A percentile compares a stretch with the other conserved stretches of the same genome.
Evolutionary conservation across 257 asterid genomes (phyloP).

Genomic region (Anisodus tanguticus): DNA sequence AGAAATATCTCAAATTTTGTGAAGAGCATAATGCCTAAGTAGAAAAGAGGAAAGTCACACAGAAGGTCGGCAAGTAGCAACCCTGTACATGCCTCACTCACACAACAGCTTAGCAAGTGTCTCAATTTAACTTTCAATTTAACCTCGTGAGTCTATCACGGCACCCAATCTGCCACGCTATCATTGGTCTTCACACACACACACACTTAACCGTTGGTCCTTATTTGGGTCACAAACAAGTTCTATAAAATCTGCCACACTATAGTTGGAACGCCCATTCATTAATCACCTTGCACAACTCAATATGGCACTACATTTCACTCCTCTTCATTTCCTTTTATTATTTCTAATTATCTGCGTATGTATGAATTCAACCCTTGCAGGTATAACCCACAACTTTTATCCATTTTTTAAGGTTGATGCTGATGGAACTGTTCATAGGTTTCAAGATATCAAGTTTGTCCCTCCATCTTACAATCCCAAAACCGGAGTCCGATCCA

Average conservation of each 20-base stretch:
- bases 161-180: not conserved
- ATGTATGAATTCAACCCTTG: not conserved
- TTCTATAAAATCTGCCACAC: not conserved
- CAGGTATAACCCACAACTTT: not conserved
- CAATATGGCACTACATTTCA: not conserved
- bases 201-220: not conserved
- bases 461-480: conserved; percentile 61
- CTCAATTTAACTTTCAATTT: not conserved
- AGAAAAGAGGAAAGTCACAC: not conserved
- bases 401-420: conserved; percentile 16
- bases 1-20: not conserved
- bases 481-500: conserved; percentile 50
- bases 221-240: not conserved
- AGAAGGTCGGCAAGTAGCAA: not conserved
- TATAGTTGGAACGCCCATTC: not conserved
- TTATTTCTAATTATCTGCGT: not conserved
- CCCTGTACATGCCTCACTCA: not conserved
- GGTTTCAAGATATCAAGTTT: conserved; percentile 30
- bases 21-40: not conserved
- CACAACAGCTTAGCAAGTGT: not conserved
- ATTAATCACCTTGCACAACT: not conserved
- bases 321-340: not conserved
- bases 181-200: not conserved
- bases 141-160: not conserved
- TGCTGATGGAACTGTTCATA: conserved; percentile 55